Evolutionary conservation across 805 yeast genomes (phyloP).

Genomic region (Sugiyamaella valdiviana): DNA sequence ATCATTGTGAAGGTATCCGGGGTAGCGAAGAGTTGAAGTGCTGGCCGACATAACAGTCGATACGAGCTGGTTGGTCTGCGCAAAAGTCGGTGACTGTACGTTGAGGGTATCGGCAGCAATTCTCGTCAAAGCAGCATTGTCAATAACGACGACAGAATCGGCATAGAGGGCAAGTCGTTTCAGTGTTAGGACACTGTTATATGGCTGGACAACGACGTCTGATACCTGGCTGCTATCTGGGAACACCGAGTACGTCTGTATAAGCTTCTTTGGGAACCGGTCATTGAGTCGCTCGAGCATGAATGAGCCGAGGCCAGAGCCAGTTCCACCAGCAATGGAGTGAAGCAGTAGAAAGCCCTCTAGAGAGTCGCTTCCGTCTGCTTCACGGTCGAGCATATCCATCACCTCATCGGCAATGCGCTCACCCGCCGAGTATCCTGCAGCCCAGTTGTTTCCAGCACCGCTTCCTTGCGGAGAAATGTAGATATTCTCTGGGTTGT

Average conservation of each 20-base stretch:
- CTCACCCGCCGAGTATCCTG: constrained; percentile 75
- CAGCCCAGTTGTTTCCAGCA: constrained; percentile 95
- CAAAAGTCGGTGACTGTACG: constrained; percentile 56
- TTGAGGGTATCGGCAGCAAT: constrained; percentile 61
- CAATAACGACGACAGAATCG: constrained; percentile 84
- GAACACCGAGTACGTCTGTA: constrained; percentile 81
- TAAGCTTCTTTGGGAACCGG: constrained; percentile 71
- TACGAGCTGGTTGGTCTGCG: constrained; percentile 77
- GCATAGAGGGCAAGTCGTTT: constrained; percentile 76
- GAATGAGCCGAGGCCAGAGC: constrained; percentile 88
- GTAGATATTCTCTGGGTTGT: constrained; percentile 78
- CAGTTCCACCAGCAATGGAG: constrained; percentile 98
- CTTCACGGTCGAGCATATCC: constrained; percentile 80
- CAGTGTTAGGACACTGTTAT: constrained; percentile 79
- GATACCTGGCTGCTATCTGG: constrained; percentile 74
- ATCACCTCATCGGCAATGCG: constrained; percentile 63
- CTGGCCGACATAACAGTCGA: constrained; percentile 78
- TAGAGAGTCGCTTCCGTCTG: constrained; percentile 82
- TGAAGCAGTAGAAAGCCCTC: constrained; percentile 89
- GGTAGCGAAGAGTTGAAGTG: constrained; percentile 84
- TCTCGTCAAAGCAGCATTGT: constrained; percentile 74
- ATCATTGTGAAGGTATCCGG: constrained; percentile 85
- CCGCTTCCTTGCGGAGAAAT: constrained; percentile 79
- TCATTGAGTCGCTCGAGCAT: constrained; percentile 74
- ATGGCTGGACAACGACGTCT: constrained; percentile 98